Evolutionary conservation across 495 filamentous ascomycete genomes (phyloP).

Genomic region (Xanthoparmelia taractica): DNA sequence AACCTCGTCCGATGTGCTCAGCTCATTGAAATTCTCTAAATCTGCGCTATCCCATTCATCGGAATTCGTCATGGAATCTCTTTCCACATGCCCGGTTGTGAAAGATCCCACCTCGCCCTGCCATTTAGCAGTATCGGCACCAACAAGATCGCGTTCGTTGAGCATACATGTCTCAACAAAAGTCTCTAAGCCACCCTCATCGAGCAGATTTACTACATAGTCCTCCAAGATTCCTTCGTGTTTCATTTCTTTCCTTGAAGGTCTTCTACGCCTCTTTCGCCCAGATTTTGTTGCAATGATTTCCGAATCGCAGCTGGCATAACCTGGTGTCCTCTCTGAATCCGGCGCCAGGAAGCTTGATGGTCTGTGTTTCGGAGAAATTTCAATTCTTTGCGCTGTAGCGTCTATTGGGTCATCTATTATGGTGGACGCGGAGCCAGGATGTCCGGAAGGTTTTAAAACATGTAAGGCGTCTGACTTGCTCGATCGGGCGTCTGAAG

Average conservation of each 20-base stretch:
- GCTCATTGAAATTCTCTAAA: constrained; percentile 38
- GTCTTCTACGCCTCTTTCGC: constrained; percentile 16
- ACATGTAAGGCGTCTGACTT: background rate
- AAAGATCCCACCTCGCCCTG: constrained; percentile 13
- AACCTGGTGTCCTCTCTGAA: background rate
- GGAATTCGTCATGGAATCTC: background rate
- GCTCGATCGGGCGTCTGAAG: background rate
- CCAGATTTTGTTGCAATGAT: background rate
- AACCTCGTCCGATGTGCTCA: constrained; percentile 39
- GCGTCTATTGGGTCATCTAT: constrained; percentile 4
- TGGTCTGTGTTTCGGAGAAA: background rate
- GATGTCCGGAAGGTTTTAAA: background rate
- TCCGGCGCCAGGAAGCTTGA: background rate
- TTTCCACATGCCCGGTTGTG: background rate
- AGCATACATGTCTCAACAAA: background rate
- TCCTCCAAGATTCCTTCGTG: constrained; percentile 59
- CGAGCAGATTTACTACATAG: constrained; percentile 66
- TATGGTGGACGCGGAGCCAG: background rate
- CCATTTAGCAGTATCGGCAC: constrained; percentile 20
- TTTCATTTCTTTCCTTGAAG: constrained; percentile 20
- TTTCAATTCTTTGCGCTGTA: background rate
- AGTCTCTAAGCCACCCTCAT: constrained; percentile 7
- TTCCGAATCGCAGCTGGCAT: background rate
- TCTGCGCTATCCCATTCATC: constrained; percentile 35
- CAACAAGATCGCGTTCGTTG: constrained; percentile 13